Base-by-base conservation (phyloP, 2,329 filamentous ascomycete genomes). In the Venturia oleaginea region DNA sequence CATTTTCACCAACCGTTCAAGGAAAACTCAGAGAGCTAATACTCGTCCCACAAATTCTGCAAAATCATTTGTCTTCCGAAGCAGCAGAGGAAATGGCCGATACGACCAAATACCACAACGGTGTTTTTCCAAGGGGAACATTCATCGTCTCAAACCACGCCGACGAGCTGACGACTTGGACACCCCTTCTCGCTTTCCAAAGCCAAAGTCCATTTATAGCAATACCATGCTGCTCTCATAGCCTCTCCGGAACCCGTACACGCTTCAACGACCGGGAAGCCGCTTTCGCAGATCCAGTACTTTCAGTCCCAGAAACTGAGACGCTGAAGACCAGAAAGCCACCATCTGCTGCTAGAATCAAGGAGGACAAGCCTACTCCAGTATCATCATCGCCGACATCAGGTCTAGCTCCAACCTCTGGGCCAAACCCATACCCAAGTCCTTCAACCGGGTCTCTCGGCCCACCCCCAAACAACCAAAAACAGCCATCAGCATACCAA, bases 131-230 rank as follows among this genome's bases (percentile, higher is more conserved):
- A 0, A 73, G 75, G 19, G 85, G 86, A 34, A 95, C 91, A 0
- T 99, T 99, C 75, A 91, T 99, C 70, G 89, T 99, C 67, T 96
- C 92, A 60, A 99, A 99, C 72, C 94, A 99, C 74, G 93, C 93
- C 13, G 94, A 99, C 73, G 92, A 99, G 76, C 83, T 99, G 17
- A 99, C 94, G 0, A 86, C 91, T 0, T 99, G 94, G 94, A 97
- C 94, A 0, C 94, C 94, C 0, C 83, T 97, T 22, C 84, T 99
- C 48, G 92, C 91, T 0, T 84, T 85, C 7, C 78, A 91, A 1
- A 92, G 88, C 0, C 77, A 84, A 2, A 89, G 88, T 13, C 89
- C 92, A 0, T 99, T 97, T 75, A 85, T 99, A 67, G 89, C 90
- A 69, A 96, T 99, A 55, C 94, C 94, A 1, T 99, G 94, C 78